Evolutionary conservation across 192 early-diverging fungal species (phyloP).

Genomic region (Linnemannia elongata): DNA sequence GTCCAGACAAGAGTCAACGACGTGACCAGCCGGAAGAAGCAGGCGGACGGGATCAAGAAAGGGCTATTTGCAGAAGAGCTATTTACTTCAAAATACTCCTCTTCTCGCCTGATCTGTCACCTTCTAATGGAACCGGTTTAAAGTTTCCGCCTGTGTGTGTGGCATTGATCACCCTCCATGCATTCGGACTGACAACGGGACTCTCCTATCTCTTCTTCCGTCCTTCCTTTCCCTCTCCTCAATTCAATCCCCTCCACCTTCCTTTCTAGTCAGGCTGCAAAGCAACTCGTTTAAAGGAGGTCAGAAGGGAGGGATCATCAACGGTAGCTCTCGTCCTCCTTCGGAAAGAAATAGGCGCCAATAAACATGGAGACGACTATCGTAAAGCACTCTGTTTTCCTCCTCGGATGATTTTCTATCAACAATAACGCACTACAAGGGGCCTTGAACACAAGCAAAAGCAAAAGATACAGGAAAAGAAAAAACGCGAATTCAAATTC

Average conservation of each 20-base stretch:
- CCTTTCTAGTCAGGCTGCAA: neutral
- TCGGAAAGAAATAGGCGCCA: neutral
- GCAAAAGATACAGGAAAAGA: neutral
- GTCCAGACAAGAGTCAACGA: neutral
- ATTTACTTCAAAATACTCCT: neutral
- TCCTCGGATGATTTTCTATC: neutral
- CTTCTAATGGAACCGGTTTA: neutral
- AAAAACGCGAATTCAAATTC: neutral
- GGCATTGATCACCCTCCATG: slow-evolving; percentile 3
- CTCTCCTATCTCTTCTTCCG: neutral
- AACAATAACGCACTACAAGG: neutral
- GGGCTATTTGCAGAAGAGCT: too few species aligned
- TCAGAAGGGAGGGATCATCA: neutral
- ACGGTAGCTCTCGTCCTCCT: neutral
- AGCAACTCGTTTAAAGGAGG: too few species aligned
- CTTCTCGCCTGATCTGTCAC: neutral
- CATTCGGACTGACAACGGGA: neutral
- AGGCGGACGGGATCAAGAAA: neutral
- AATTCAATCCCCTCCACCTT: neutral
- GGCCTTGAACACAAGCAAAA: neutral
- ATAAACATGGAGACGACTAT: neutral
- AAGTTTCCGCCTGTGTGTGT: neutral
- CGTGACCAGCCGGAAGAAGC: neutral
- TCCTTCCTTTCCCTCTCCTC: neutral
- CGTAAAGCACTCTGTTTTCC: neutral